Evolutionary conservation across 805 yeast genomes (phyloP).

Genomic region (Ogataea haglerorum): DNA sequence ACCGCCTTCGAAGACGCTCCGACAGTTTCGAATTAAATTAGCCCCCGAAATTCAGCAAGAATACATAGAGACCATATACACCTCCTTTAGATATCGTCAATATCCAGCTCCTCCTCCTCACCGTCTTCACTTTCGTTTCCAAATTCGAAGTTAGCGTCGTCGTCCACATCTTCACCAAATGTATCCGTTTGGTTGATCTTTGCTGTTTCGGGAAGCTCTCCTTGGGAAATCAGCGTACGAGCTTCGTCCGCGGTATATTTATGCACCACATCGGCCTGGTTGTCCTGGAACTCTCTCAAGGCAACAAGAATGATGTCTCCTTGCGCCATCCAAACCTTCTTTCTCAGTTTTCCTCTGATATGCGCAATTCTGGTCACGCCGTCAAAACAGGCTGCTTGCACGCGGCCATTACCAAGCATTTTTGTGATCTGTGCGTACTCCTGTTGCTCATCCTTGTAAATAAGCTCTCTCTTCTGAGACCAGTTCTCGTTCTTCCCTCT

Average conservation of each 20-base stretch:
- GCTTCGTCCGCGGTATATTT: conserved; percentile 98
- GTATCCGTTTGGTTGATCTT: conserved; percentile 97
- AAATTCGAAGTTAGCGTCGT: conserved; percentile 96
- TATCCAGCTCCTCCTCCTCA: conserved; percentile 77
- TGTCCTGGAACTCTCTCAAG: conserved; percentile 97
- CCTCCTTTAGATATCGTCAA: conserved; percentile 77
- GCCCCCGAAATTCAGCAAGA: conserved; percentile 10
- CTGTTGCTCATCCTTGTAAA: conserved; percentile 92
- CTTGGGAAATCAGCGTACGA: conserved; percentile 88
- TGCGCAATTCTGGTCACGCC: conserved; percentile 93
- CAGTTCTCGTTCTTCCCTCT: conserved; percentile 96
- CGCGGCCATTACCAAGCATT: conserved; percentile 98
- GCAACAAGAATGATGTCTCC: conserved; percentile 97
- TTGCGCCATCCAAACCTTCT: conserved; percentile 99
- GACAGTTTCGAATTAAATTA: conserved; percentile 56
- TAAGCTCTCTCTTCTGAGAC: conserved; percentile 90
- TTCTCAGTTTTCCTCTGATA: conserved; percentile 97
- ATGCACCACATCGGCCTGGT: conserved; percentile 96
- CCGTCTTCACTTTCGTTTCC: conserved; percentile 87
- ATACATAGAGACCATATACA: conserved; percentile 5
- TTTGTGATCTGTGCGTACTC: conserved; percentile 98
- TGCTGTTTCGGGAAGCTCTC: conserved; percentile 96
- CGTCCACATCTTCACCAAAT: conserved; percentile 94
- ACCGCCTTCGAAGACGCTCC: conserved; percentile 56
- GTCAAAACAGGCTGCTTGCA: conserved; percentile 93